Base-by-base conservation (phyloP, 345 rosid species). In the Murraya paniculata region DNA sequence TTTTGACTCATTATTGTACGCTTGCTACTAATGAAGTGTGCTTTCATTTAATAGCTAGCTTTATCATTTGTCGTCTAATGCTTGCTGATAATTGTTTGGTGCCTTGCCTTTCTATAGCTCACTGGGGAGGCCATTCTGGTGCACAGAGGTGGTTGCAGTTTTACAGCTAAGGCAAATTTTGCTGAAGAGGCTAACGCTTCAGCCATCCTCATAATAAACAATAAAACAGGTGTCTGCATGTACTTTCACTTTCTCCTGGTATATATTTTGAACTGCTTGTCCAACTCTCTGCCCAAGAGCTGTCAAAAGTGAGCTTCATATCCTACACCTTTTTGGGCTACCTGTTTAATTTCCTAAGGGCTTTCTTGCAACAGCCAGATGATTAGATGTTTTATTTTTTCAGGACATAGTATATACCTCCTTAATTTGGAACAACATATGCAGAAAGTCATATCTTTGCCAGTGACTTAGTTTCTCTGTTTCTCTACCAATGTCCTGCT, bases 81-180 rank as follows among this genome's bases (percentile, higher is more conserved):
- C 7, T 78, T 82, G 19, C 57, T 76, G 31, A 27, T 77, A 66
- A 81, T 62, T 60, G 56, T 62, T 75, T 71, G 68, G 27, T 72
- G 36, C 78, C 38, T 78, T 66, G 39, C 62, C 74, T 74, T 73
- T 48, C 77, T 80, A 41, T 85, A 93, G 98, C 90, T 90, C 80
- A 83, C 86, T 8, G 86, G 86, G 75, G 92, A 89, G 87, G 91
- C 87, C 68, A 84, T 92, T 82, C 79, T 94, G 86, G 97, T 84
- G 77, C 87, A 89, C 71, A 93, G 98, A 80, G 98, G 98, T 73
- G 89, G 86, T 9, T 94, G 98, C 83, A 92, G 98, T 82, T 94
- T 94, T 83, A 89, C 95, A 77, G 79, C 89, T 14, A 94, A 94
- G 84, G 86, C 98, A 13, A 89, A 87, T 72, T 53, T 84, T 73